Evolutionary conservation across 768 basidiomycete species (phyloP).

Genomic region (Boletus rex-veris): DNA sequence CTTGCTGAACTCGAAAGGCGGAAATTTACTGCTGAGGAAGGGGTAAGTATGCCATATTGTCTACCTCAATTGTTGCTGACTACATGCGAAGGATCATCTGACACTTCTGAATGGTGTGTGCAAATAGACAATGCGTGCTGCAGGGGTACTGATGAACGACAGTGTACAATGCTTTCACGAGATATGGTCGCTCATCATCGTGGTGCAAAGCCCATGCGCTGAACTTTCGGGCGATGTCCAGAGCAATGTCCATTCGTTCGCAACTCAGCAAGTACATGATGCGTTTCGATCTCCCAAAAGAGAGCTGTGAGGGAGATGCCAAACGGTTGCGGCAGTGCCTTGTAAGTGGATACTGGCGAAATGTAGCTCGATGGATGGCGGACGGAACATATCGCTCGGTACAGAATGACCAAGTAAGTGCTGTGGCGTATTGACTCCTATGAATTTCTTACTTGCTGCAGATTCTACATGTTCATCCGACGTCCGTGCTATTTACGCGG

Average conservation of each 20-base stretch:
- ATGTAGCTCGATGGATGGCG: constrained; percentile 85
- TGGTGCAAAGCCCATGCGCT: constrained; percentile 94
- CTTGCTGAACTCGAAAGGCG: constrained; percentile 88
- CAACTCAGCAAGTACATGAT: constrained; percentile 95
- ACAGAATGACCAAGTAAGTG: constrained; percentile 73
- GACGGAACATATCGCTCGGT: constrained; percentile 94
- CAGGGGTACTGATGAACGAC: constrained; percentile 3
- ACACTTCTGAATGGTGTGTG: constrained; percentile 86
- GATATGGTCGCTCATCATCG: constrained; percentile 75
- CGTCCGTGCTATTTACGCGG: constrained; percentile 89
- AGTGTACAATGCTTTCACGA: constrained; percentile 93
- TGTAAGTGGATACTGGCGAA: constrained; percentile 90
- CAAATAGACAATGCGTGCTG: background rate
- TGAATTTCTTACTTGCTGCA: constrained; percentile 29
- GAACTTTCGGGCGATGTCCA: constrained; percentile 90
- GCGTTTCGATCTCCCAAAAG: constrained; percentile 75
- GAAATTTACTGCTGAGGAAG: constrained; percentile 98
- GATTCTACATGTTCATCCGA: constrained; percentile 89
- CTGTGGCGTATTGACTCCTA: background rate
- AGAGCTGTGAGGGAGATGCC: constrained; percentile 89
- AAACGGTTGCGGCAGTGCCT: constrained; percentile 82
- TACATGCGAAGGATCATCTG: constrained; percentile 72
- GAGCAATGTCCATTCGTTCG: constrained; percentile 91
- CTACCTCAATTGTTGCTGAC: background rate
- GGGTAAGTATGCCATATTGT: constrained; percentile 48